Percentiles rank a stretch among this genome's conserved stretches.
Evolutionary conservation across 2,329 filamentous ascomycete species (phyloP).

Genomic region (Aureobasidium sp.): DNA sequence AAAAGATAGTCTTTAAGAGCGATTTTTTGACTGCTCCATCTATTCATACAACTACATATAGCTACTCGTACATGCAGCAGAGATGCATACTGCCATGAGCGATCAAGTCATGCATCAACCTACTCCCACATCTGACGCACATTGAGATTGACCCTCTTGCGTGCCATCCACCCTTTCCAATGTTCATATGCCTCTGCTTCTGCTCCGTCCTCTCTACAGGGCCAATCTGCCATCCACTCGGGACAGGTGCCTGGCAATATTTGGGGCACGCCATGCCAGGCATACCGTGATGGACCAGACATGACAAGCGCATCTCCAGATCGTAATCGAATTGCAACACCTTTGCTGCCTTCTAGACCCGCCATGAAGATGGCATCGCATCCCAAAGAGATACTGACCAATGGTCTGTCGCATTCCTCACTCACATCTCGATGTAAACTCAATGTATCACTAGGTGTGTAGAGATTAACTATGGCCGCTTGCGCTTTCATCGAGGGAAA

Average conservation of each 20-base stretch:
- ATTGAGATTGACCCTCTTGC: constrained; percentile 86
- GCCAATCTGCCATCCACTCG: constrained; percentile 66
- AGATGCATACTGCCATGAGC: neutral
- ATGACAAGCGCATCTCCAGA: constrained; percentile 91
- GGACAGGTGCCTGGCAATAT: constrained; percentile 76
- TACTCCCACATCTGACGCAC: constrained; percentile 74
- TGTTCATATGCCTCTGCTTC: constrained; percentile 44
- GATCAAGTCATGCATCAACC: neutral
- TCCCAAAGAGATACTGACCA: constrained; percentile 81
- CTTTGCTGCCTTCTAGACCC: constrained; percentile 44
- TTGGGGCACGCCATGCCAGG: constrained; percentile 93
- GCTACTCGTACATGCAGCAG: too few relatives aligned
- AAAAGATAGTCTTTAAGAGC: neutral
- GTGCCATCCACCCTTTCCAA: constrained; percentile 83
- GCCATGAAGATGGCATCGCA: constrained; percentile 88
- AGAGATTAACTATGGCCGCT: constrained; percentile 91
- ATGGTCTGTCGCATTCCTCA: constrained; percentile 68
- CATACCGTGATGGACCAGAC: constrained; percentile 71
- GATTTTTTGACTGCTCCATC: neutral
- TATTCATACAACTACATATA: neutral
- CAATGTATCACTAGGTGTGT: constrained; percentile 82
- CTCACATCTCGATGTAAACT: constrained; percentile 92
- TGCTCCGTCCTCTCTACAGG: constrained; percentile 35
- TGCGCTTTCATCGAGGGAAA: constrained; percentile 75
- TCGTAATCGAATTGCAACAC: constrained; percentile 57